Percentiles rank a stretch among this genome's conserved stretches.
Conservation (phyloP, 208 protist genomes). For the Acanthamoeba triangularis region DNA sequence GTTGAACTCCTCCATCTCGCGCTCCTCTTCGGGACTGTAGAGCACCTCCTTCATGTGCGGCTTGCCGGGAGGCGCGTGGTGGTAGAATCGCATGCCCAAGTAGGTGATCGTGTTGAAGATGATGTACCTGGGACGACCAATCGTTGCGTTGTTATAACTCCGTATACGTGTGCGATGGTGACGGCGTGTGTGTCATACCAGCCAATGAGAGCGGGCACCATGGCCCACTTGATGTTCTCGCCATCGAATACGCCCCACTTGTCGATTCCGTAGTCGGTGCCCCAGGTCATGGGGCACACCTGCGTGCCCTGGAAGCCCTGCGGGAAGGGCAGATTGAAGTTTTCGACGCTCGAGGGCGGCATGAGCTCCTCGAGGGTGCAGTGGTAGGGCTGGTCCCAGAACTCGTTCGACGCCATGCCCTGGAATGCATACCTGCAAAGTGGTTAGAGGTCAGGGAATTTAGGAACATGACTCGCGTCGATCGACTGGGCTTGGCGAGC, state of each 20-base stretch:
- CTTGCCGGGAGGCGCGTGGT: slow-evolving; percentile 1
- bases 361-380: neutral
- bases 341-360: neutral
- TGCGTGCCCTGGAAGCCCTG: neutral
- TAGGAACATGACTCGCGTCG: no score
- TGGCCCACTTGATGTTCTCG: slow-evolving; percentile 49
- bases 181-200: no score
- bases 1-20: slow-evolving; percentile 52
- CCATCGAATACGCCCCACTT: slow-evolving; percentile 26
- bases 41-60: neutral
- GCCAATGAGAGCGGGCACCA: neutral
- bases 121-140: neutral
- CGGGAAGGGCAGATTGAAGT: neutral
- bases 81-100: neutral
- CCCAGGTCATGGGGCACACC: slow-evolving; percentile 58
- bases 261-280: neutral
- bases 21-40: slow-evolving; percentile 13
- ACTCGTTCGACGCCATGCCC: slow-evolving; percentile 14
- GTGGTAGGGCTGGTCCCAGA: neutral
- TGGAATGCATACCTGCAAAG: neutral
- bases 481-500: neutral
- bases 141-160: no score
- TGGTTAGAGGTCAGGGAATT: no score
- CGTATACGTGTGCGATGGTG: no score
- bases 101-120: slow-evolving; percentile 21